These are phyloP conservation scores for Rhizophlyctis rosea DNA, from an alignment of 192 early-diverging fungal genomes.

Conservation along the genomic window DNA sequence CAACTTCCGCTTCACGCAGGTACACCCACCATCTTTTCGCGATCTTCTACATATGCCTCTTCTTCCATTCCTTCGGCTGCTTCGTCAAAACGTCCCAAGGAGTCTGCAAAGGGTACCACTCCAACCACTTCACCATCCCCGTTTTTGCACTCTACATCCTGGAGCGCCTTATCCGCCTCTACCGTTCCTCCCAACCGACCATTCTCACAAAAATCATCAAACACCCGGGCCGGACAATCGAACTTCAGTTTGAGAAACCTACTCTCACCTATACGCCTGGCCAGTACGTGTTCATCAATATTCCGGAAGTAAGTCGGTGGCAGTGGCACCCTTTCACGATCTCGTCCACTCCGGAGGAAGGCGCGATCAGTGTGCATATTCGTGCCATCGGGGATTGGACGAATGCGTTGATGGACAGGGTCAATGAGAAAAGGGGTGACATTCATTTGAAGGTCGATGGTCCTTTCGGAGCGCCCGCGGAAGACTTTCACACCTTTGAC, in stretches of 20 bases:
- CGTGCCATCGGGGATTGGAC: conserved; percentile 78
- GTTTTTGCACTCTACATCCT: conserved; percentile 54
- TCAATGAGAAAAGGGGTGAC: conserved; percentile 1
- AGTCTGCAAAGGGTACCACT: conserved; percentile 33
- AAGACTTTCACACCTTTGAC: conserved; percentile 76
- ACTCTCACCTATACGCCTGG: conserved; percentile 49
- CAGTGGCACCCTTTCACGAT: conserved; percentile 90
- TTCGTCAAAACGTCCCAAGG: conserved; percentile 42
- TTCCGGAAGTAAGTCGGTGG: conserved; percentile 57
- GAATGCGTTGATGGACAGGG: conserved; percentile 41
- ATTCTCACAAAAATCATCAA: conserved; percentile 67
- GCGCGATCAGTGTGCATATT: conserved; percentile 71
- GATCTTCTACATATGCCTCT: conserved; percentile 61
- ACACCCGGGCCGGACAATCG: conserved; percentile 65
- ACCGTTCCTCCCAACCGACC: conserved; percentile 54
- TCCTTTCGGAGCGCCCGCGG: conserved; percentile 68
- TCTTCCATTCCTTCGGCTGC: conserved; percentile 55
- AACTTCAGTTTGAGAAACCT: conserved; percentile 72
- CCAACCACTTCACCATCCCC: conserved; percentile 27
- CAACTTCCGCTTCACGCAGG: not conserved
- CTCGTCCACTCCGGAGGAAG: conserved; percentile 77
- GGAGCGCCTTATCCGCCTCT: conserved; percentile 64
- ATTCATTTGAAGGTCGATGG: conserved; percentile 67
- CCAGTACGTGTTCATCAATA: conserved; percentile 77
- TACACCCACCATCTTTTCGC: conserved; percentile 75